A percentile compares a stretch with the other conserved stretches of the same genome.
Evolutionary conservation across 352 stramenopile genomes (phyloP).

Genomic region (Pythium volutum): DNA sequence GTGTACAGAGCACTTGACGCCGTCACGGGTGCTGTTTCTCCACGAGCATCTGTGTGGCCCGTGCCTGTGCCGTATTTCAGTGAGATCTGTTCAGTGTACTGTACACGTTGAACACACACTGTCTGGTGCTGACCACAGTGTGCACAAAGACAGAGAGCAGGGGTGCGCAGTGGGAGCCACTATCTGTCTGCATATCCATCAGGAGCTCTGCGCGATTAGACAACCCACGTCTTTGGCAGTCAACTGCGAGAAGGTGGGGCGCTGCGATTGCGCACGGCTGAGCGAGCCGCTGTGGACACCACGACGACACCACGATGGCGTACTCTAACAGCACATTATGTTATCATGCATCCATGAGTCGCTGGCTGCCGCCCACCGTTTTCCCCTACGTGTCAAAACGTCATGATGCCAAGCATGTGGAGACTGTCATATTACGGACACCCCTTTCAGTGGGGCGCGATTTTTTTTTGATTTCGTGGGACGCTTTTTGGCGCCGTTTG

Average conservation of each 20-base stretch:
- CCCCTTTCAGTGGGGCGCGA: too few relatives aligned
- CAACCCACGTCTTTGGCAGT: conserved; percentile 1
- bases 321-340: too few relatives aligned
- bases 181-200: neutral
- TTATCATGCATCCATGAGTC: too few relatives aligned
- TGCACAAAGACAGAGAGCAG: conserved; percentile 7
- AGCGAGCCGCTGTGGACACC: too few relatives aligned
- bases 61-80: conserved; percentile 14
- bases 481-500: too few relatives aligned
- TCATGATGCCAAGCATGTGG: too few relatives aligned
- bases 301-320: too few relatives aligned
- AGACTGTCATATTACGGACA: too few relatives aligned
- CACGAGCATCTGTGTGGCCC: conserved; percentile 16
- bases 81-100: neutral
- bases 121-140: conserved; percentile 7
- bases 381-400: too few relatives aligned
- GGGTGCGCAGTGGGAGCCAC: neutral
- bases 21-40: neutral
- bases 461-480: too few relatives aligned
- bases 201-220: conserved; percentile 8
- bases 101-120: neutral
- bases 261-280: neutral
- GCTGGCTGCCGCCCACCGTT: too few relatives aligned
- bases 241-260: neutral
- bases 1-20: neutral